Percentiles rank a stretch among this genome's conserved stretches.
Evolutionary conservation across 73 alveolate genomes (phyloP).

Genomic region (Paraurostyla sp.): DNA sequence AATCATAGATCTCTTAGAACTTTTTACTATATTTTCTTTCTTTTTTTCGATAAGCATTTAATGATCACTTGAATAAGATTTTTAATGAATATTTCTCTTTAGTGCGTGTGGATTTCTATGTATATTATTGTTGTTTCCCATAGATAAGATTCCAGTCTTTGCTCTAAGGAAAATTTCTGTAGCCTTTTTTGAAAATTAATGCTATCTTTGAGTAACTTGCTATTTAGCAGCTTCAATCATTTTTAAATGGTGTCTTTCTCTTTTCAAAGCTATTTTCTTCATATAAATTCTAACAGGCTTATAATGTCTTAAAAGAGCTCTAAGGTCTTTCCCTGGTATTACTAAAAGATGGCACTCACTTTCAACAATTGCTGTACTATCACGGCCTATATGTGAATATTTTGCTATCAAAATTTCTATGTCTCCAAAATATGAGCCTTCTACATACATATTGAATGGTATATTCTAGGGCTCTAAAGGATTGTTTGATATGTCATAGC

Average conservation of each 20-base stretch:
- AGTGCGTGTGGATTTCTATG: background rate
- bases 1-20: no score
- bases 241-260: slow-evolving; percentile 31
- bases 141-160: background rate
- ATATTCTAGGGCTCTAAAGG: slow-evolving; percentile 32
- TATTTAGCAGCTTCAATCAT: background rate
- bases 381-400: slow-evolving; percentile 31
- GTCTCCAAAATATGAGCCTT: slow-evolving; percentile 91
- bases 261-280: slow-evolving; percentile 23
- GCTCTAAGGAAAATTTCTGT: background rate
- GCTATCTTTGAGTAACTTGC: background rate
- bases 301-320: background rate
- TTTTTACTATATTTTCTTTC: no score
- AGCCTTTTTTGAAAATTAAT: background rate
- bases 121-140: background rate
- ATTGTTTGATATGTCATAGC: slow-evolving; percentile 47
- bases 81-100: no score
- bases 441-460: slow-evolving; percentile 76
- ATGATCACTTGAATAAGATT: no score
- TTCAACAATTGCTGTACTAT: slow-evolving; percentile 59
- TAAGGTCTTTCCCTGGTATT: background rate
- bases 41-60: no score
- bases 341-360: slow-evolving; percentile 43
- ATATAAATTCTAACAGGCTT: background rate
- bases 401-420: slow-evolving; percentile 57